phyloP scores from a whole-genome alignment of 2,329 filamentous ascomycete genomes.

The Zalaria sp. region DNA sequence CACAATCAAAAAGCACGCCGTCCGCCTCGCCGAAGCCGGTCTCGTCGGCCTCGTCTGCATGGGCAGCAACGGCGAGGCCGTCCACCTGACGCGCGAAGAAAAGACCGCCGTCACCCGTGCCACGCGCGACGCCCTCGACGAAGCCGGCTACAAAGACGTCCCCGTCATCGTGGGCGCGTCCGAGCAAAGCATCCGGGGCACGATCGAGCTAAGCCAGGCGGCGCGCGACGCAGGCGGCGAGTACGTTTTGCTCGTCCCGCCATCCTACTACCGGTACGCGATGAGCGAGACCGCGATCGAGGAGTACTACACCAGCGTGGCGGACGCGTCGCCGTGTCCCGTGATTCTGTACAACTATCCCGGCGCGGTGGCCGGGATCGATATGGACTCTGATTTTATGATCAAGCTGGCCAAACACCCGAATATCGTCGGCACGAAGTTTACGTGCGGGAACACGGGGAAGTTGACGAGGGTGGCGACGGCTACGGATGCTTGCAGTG shows the following conservation, averaged over 20 bases:
- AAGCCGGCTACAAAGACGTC: conserved; percentile 60
- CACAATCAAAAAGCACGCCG: conserved; percentile 65
- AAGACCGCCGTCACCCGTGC: conserved; percentile 61
- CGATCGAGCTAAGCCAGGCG: conserved; percentile 59
- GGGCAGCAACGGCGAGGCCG: conserved; percentile 84
- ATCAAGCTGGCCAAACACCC: conserved; percentile 67
- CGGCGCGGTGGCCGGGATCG: conserved; percentile 71
- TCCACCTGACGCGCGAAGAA: conserved; percentile 68
- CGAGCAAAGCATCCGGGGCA: conserved; percentile 68
- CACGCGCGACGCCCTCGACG: conserved; percentile 69
- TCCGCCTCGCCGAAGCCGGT: conserved; percentile 62
- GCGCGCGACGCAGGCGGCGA: conserved; percentile 58
- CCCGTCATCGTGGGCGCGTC: conserved; percentile 73
- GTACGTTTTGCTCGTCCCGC: conserved; percentile 65
- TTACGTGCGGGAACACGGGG: conserved; percentile 82
- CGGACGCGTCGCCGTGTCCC: conserved; percentile 62
- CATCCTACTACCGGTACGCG: conserved; percentile 68
- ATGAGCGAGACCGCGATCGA: conserved; percentile 61
- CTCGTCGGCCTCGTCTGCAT: conserved; percentile 72
- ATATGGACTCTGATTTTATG: conserved; percentile 79
- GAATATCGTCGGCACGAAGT: conserved; percentile 68
- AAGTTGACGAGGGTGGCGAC: conserved; percentile 73
- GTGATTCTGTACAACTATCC: conserved; percentile 85
- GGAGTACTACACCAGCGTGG: conserved; percentile 61
- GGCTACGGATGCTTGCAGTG: conserved; percentile 57